These are phyloP conservation scores for Penicillium italicum DNA, from an alignment of 2,329 filamentous ascomycete species.

Conservation along the genomic window DNA sequence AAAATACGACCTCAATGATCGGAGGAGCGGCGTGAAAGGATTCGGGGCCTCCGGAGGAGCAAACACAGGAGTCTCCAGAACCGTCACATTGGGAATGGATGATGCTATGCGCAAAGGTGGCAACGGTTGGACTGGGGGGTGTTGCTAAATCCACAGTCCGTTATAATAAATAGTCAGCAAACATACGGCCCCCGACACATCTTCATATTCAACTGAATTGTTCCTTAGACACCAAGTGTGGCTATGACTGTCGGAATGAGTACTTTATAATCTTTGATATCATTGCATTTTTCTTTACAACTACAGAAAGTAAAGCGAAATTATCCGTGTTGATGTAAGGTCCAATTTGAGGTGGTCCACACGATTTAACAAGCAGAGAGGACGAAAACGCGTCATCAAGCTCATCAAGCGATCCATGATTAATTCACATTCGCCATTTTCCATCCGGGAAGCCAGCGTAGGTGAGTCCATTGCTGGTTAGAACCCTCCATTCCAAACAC, in stretches of 20 bases:
- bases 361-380: background rate
- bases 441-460: slow-evolving; percentile 93
- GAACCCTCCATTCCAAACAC: slow-evolving; percentile 92
- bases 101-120: slow-evolving; percentile 46
- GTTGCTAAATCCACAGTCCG: slow-evolving; percentile 32
- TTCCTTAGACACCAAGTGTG: background rate
- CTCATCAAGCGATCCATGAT: slow-evolving; percentile 8
- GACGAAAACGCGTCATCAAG: background rate
- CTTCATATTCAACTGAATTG: background rate
- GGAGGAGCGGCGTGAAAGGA: slow-evolving; percentile 83
- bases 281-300: background rate
- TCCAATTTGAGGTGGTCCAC: background rate
- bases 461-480: slow-evolving; percentile 78
- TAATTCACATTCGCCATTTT: slow-evolving; percentile 72
- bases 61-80: slow-evolving; percentile 36
- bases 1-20: slow-evolving; percentile 89
- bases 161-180: background rate
- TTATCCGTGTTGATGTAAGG: background rate
- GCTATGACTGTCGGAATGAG: background rate
- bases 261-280: background rate
- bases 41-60: slow-evolving; percentile 42
- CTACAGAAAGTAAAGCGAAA: background rate
- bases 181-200: background rate
- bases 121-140: slow-evolving; percentile 36
- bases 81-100: slow-evolving; percentile 46